A percentile compares a stretch with the other conserved stretches of the same genome.
Evolutionary conservation across 805 yeast genomes (phyloP).

Genomic region (Yamadazyma akitaensis): DNA sequence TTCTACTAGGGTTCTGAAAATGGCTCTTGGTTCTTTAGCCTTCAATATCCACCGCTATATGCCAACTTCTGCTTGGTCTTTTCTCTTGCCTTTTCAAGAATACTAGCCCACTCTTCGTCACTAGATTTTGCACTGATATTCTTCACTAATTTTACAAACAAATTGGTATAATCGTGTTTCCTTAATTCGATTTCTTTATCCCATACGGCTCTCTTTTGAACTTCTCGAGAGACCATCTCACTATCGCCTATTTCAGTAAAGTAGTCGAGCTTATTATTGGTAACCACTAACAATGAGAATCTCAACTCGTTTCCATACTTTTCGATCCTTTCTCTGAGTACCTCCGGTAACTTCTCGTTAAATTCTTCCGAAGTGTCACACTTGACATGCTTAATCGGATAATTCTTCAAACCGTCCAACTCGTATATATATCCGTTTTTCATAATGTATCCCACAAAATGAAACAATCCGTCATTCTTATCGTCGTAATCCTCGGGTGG

Average conservation of each 20-base stretch:
- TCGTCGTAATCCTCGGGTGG: constrained; percentile 23
- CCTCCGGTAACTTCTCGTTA: constrained; percentile 38
- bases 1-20: too few relatives aligned
- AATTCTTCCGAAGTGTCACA: constrained; percentile 42
- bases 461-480: constrained; percentile 53
- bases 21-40: too few relatives aligned
- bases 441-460: constrained; percentile 54
- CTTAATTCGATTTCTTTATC: constrained; percentile 51
- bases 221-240: constrained; percentile 36
- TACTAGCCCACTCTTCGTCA: constrained; percentile 39
- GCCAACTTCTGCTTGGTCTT: constrained; percentile 10
- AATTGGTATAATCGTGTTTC: constrained; percentile 50
- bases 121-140: constrained; percentile 31
- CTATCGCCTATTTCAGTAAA: constrained; percentile 38
- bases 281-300: constrained; percentile 53
- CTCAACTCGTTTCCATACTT: constrained; percentile 50
- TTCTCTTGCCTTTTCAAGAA: constrained; percentile 24
- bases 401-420: constrained; percentile 57
- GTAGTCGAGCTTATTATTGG: constrained; percentile 46
- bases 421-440: constrained; percentile 50
- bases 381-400: constrained; percentile 50
- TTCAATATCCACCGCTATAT: not conserved
- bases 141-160: constrained; percentile 45
- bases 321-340: constrained; percentile 45
- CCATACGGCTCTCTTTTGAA: constrained; percentile 51